These are phyloP conservation scores for Capronia coronata DNA, from an alignment of 2,329 filamentous ascomycete genomes.

Conservation along the genomic window DNA sequence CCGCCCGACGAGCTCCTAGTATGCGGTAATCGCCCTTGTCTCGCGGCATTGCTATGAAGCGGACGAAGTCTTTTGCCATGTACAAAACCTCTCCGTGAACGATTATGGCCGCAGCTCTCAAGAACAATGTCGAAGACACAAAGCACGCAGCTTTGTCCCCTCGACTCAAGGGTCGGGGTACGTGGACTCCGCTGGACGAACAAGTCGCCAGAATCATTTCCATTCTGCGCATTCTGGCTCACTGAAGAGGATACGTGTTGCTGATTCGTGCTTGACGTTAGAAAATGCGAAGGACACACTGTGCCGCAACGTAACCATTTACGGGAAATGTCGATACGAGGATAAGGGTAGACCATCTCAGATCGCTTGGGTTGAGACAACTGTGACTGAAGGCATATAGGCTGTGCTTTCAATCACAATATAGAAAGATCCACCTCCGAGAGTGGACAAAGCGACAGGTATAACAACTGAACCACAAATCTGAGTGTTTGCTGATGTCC, in stretches of 20 bases:
- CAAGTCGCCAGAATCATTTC: background rate
- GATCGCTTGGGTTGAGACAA: background rate
- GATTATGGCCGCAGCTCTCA: constrained; percentile 40
- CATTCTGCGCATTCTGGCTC: background rate
- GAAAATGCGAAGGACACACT: constrained; percentile 79
- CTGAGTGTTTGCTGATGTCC: background rate
- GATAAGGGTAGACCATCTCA: constrained; percentile 56
- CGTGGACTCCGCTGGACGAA: constrained; percentile 24
- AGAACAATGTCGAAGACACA: constrained; percentile 41
- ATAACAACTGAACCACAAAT: background rate
- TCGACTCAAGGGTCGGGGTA: constrained; percentile 45
- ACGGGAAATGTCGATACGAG: constrained; percentile 86
- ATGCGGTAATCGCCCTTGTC: constrained; percentile 3
- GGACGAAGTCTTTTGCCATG: constrained; percentile 24
- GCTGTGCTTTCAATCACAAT: constrained; percentile 79
- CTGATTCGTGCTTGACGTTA: constrained; percentile 31
- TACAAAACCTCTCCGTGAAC: constrained; percentile 8
- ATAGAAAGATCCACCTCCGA: constrained; percentile 30
- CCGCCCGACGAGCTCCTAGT: background rate
- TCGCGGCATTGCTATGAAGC: constrained; percentile 7
- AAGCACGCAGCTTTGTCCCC: constrained; percentile 43
- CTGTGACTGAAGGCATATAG: constrained; percentile 32
- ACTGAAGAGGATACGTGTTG: background rate
- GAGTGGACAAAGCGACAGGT: constrained; percentile 35
- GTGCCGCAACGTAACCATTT: constrained; percentile 88